These are phyloP conservation scores for Paecilomyces dactylethromorphus DNA, from an alignment of 2,329 filamentous ascomycete genomes.

Conservation along the genomic window DNA sequence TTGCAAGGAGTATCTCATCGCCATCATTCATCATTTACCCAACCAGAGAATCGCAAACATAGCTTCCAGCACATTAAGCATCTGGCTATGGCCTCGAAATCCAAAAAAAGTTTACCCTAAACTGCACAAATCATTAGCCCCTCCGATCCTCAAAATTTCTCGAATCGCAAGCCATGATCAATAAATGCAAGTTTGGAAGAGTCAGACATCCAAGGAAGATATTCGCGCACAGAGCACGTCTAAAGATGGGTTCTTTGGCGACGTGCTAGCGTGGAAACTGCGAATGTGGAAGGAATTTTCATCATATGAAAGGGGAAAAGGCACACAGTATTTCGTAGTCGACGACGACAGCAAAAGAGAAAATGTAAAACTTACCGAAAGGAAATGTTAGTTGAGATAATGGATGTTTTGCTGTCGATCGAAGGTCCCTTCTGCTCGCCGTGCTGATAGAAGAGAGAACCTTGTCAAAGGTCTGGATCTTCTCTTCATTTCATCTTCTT, in stretches of 20 bases:
- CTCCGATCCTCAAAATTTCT: background rate
- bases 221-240: constrained; percentile 10
- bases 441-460: background rate
- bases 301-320: constrained; percentile 25
- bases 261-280: constrained; percentile 16
- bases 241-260: constrained; percentile 10
- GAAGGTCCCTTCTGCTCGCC: background rate
- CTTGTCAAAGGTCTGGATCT: background rate
- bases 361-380: constrained; percentile 1
- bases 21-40: too few species aligned
- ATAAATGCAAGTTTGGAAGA: background rate
- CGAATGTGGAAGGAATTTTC: constrained; percentile 38
- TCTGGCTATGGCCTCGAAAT: background rate
- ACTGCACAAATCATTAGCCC: constrained; percentile 10
- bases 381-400: background rate
- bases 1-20: too few species aligned
- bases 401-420: background rate
- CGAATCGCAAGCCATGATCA: background rate
- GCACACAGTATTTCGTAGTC: constrained; percentile 9
- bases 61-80: background rate
- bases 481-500: too few species aligned
- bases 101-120: background rate
- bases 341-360: constrained; percentile 4
- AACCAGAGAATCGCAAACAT: background rate
- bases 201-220: constrained; percentile 15